Percentiles rank a stretch among this genome's conserved stretches.
These are phyloP conservation scores for Chrysopogon serrulatus DNA, from an alignment of 176 grass and related monocot species.

Conservation along the genomic window DNA sequence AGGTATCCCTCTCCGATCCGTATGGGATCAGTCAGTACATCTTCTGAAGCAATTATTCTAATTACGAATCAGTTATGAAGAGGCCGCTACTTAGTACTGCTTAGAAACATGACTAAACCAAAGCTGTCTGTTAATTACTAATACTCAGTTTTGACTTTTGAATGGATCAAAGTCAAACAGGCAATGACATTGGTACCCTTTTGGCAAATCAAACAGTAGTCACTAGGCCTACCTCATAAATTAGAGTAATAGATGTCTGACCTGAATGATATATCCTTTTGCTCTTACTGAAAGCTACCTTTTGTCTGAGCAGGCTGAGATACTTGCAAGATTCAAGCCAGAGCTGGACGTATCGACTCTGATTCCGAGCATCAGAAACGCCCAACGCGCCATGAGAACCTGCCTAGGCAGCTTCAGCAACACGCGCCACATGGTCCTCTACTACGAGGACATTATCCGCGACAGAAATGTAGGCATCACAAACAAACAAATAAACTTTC, in stretches of 20 bases:
- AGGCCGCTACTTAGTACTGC: background rate
- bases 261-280: background rate
- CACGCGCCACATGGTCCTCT: slow-evolving; percentile 61
- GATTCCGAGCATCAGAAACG: slow-evolving; percentile 44
- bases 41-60: background rate
- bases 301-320: slow-evolving; percentile 62
- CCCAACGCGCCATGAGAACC: slow-evolving; percentile 44
- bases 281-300: background rate
- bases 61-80: background rate
- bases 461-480: slow-evolving; percentile 42
- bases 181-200: too few species aligned
- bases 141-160: background rate
- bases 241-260: background rate
- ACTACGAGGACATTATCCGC: slow-evolving; percentile 84
- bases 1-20: slow-evolving; percentile 30
- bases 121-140: background rate
- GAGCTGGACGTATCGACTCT: slow-evolving; percentile 49
- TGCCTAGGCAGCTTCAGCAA: slow-evolving; percentile 48
- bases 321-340: slow-evolving; percentile 81
- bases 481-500: background rate
- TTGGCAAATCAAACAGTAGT: too few species aligned
- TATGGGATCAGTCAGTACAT: background rate
- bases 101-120: background rate
- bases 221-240: background rate
- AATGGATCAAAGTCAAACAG: background rate